These are phyloP conservation scores for Aspergillus melleus DNA, from an alignment of 2,329 filamentous ascomycete species.

Conservation along the genomic window DNA sequence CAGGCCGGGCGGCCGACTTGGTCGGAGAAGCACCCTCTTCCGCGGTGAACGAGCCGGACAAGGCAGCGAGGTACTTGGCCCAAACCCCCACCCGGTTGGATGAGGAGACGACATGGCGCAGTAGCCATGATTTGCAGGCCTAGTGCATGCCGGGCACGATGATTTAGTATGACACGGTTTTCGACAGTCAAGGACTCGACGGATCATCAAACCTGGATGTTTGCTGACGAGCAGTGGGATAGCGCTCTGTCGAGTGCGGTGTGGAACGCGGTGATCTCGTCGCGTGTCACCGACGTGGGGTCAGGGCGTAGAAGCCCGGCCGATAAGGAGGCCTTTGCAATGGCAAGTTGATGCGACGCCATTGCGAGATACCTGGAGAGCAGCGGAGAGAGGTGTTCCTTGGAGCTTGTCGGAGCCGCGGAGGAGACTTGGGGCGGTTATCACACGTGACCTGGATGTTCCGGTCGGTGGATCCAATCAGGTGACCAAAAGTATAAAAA, in stretches of 20 bases:
- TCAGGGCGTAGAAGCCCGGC: constrained; percentile 73
- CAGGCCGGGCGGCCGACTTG: constrained; percentile 11
- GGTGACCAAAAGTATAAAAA: too few relatives aligned
- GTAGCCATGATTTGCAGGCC: constrained; percentile 86
- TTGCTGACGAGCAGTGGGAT: constrained; percentile 71
- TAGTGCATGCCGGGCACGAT: constrained; percentile 44
- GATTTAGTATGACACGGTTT: constrained; percentile 38
- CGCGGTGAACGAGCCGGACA: constrained; percentile 60
- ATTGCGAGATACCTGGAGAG: constrained; percentile 41
- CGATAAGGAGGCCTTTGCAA: constrained; percentile 76
- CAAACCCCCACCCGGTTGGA: constrained; percentile 64
- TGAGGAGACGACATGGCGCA: constrained; percentile 70
- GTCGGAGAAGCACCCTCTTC: constrained; percentile 26
- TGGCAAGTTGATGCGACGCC: constrained; percentile 69
- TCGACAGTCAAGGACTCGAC: constrained; percentile 30
- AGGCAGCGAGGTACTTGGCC: constrained; percentile 72
- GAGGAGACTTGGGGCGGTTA: neutral
- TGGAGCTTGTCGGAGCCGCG: too few relatives aligned
- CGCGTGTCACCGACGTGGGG: constrained; percentile 66
- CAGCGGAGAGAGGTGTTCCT: neutral
- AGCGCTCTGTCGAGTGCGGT: constrained; percentile 63
- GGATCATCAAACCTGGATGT: constrained; percentile 78
- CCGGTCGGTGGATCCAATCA: too few relatives aligned
- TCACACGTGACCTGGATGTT: neutral
- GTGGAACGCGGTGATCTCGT: constrained; percentile 70